Base-by-base conservation (phyloP, 768 basidiomycete species). In the Paxillus ammoniavirescens region DNA sequence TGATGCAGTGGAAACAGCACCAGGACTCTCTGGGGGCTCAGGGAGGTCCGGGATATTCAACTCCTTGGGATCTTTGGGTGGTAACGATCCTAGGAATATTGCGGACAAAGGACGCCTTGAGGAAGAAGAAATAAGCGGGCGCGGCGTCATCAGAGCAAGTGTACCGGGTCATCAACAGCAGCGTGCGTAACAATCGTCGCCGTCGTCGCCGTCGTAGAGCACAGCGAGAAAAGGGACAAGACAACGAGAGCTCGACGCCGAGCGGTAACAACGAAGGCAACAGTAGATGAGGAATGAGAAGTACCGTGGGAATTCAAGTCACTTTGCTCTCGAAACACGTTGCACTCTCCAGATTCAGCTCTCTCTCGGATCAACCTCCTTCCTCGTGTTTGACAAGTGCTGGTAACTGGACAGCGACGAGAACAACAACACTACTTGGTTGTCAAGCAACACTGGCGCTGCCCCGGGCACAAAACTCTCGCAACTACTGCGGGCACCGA, bases 1-100 rank as follows among this genome's bases (percentile, higher is more conserved):
- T 5, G 87, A 89, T 52, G 76, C 73, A 57, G 63, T 66, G 4
- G 83, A 77, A 53, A 76, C 67, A 33, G 77, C 71, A 21, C 73
- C 75, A 10, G 86, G 84, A 56, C 83, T 86, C n/a, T 70, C 68
- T 37, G 85, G 83, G 3, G 84, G 85, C 57, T 84, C 84, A 47
- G 87, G 86, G 42, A 89, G 78, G 61, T 86, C 84, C 3, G 88
- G 87, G 17, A 88, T 74, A 44, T 73, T 65, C 13, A 45, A 52
- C 53, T 61, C 60, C 54, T 69, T 72, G 47, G 72, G 70, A 33
- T 75, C 75, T 45, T 71, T 72, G 38, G 73, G 73, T 48, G 73
- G 65, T 62, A 74, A 69, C 54, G 71, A 60, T 57, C 81, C 80
- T 42, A 83, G 72, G 71, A 78, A 82, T 63, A 84, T 82, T 61